Evolutionary conservation across 2,329 filamentous ascomycete genomes (phyloP), one percentile per base, ranked within the genome.

Genomic region (Monosporascus ibericus): DNA sequence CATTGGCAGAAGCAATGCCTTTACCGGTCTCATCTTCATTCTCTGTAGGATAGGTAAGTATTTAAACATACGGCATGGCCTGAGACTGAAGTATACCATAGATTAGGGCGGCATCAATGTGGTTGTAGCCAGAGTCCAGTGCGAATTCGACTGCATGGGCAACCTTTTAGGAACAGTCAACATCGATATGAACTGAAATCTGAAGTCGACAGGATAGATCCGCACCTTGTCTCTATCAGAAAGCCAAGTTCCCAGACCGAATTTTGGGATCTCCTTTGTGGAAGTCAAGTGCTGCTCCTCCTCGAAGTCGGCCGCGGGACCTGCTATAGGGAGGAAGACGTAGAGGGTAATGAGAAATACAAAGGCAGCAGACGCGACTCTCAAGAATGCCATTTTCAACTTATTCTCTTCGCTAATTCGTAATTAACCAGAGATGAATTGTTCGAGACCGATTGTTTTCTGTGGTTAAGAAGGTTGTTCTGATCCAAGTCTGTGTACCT

Each of bases 11-110:
- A 11, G 74, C 69, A 50, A 85, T 84, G 0, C 67, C 70, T 6
- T 72, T 69, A 7, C 71, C 70, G 24, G 78, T 69, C 52, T 77
- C 65, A 18, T 77, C 76, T 36, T 80, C 81, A 56, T 81, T 70
- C 20, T 56, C 68, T 70, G 18, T 1, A 3, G 3, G 18, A 18
- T 15, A 7, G 6, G 49, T 59, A 47, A 55, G 52, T 44, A 25
- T 11, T 20, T 8, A 15, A 39, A 17, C 6, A 1, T 20, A 27
- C 3, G 3, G 2, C 14, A 6, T 27, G 46, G 30, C 50, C 40
- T 17, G 6, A 3, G 30, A 34, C 14, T n/a, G 22, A 25, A 14
- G 34, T 49, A 11, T 53, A 66, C 65, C 54, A 39, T 67, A 68
- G 44, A 65, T 63, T 17, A 58, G 54, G 36, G 65, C 65, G 6